These are phyloP conservation scores for Candida ulmi DNA, from an alignment of 805 yeast genomes.

Conservation along the genomic window DNA sequence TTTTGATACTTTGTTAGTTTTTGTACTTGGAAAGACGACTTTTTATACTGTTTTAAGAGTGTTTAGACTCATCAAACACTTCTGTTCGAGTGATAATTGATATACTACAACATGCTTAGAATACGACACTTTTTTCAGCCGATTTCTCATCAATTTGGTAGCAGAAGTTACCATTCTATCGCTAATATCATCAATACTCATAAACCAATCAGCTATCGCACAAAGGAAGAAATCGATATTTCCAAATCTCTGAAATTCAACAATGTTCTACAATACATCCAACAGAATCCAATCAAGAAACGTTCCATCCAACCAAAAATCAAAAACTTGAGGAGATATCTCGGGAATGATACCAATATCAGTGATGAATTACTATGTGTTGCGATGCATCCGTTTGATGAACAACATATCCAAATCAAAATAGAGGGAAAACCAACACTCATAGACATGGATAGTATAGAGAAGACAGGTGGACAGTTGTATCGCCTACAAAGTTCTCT, in stretches of 20 bases:
- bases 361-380: constrained; percentile 10
- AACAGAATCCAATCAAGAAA: background rate
- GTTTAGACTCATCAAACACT: too few relatives aligned
- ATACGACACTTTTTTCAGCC: too few relatives aligned
- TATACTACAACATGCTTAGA: too few relatives aligned
- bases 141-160: too few relatives aligned
- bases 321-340: background rate
- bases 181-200: too few relatives aligned
- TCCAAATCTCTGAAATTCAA: background rate
- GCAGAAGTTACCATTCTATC: too few relatives aligned
- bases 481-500: constrained; percentile 8
- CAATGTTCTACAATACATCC: background rate
- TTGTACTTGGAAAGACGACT: too few relatives aligned
- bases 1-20: too few relatives aligned
- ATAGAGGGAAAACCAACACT: background rate
- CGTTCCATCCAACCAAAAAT: background rate
- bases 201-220: too few relatives aligned
- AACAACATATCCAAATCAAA: constrained; percentile 3
- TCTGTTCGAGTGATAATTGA: too few relatives aligned
- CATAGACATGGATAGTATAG: constrained; percentile 3
- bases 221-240: too few relatives aligned
- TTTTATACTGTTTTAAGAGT: too few relatives aligned
- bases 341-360: constrained; percentile 3
- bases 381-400: constrained; percentile 6
- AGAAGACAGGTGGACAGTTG: constrained; percentile 5